A percentile compares a stretch with the other conserved stretches of the same genome.
Evolutionary conservation across 306 rosid species (phyloP).

Genomic region (Castanospermum australe): DNA sequence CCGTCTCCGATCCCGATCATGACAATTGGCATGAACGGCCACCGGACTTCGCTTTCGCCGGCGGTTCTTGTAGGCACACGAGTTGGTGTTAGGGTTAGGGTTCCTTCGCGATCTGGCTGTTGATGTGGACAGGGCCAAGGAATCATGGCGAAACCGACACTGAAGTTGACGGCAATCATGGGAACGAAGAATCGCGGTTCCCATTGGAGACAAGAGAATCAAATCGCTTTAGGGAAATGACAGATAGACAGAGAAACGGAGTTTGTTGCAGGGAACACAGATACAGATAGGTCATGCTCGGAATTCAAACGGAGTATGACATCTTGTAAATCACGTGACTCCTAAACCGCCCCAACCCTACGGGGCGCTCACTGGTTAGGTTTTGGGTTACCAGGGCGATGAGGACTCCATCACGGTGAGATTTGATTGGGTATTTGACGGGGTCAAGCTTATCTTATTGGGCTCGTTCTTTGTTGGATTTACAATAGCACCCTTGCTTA

Average conservation of each 20-base stretch:
- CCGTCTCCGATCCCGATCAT: conserved; percentile 25
- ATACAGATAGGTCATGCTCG: no score
- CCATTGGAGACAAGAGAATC: conserved; percentile 35
- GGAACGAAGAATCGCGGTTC: conserved; percentile 49
- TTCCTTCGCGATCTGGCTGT: background rate
- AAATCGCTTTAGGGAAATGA: background rate
- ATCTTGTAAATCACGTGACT: background rate
- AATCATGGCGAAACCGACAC: conserved; percentile 38
- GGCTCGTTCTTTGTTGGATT: background rate
- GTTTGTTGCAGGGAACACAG: no score
- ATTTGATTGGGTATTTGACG: background rate
- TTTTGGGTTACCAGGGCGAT: background rate
- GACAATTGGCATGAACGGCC: background rate
- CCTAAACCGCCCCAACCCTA: background rate
- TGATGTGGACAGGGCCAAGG: conserved; percentile 26
- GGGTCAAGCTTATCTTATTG: background rate
- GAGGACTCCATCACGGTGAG: background rate
- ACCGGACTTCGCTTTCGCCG: conserved; percentile 60
- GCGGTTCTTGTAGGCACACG: conserved; percentile 24
- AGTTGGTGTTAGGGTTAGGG: conserved; percentile 22
- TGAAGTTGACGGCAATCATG: conserved; percentile 49
- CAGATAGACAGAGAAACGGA: background rate
- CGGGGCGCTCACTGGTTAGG: background rate
- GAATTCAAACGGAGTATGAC: no score
- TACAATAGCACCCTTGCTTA: background rate